phyloP scores from a whole-genome alignment of 371 early-diverging fungal genomes.

The Rhizopus delemar region DNA sequence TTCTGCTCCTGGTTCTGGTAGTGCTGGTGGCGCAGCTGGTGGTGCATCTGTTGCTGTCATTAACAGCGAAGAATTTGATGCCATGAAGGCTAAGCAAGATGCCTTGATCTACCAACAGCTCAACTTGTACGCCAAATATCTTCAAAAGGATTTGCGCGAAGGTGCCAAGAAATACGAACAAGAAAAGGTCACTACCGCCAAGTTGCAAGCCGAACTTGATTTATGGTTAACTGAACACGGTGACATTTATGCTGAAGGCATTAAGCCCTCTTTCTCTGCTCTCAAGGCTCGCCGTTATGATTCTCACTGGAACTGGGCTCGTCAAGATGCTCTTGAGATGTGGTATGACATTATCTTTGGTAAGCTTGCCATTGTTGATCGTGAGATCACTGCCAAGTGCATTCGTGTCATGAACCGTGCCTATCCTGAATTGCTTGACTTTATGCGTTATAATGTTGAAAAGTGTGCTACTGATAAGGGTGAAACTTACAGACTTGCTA shows the following conservation, averaged over 20 bases:
- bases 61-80: conserved; percentile 88
- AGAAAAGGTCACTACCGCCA: conserved; percentile 65
- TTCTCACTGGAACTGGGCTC: conserved; percentile 98
- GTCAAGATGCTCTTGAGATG: conserved; percentile 88
- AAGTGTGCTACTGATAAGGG: conserved; percentile 75
- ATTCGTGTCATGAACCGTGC: conserved; percentile 93
- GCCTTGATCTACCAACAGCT: conserved; percentile 83
- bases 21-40: conserved; percentile 63
- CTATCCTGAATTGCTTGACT: conserved; percentile 76
- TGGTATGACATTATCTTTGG: conserved; percentile 94
- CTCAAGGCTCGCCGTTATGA: conserved; percentile 90
- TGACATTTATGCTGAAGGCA: conserved; percentile 84
- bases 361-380: conserved; percentile 84
- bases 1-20: conserved; percentile 58
- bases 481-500: conserved; percentile 81
- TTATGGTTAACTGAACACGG: conserved; percentile 91
- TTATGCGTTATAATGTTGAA: conserved; percentile 85
- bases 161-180: conserved; percentile 73
- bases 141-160: conserved; percentile 84
- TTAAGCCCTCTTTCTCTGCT: conserved; percentile 79
- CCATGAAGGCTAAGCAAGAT: conserved; percentile 80
- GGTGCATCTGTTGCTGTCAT: conserved; percentile 71
- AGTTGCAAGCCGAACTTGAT: conserved; percentile 85
- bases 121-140: conserved; percentile 84
- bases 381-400: conserved; percentile 90